Evolutionary conservation across 176 grass and related monocot genomes (phyloP).

Genomic region (Poa annua): DNA sequence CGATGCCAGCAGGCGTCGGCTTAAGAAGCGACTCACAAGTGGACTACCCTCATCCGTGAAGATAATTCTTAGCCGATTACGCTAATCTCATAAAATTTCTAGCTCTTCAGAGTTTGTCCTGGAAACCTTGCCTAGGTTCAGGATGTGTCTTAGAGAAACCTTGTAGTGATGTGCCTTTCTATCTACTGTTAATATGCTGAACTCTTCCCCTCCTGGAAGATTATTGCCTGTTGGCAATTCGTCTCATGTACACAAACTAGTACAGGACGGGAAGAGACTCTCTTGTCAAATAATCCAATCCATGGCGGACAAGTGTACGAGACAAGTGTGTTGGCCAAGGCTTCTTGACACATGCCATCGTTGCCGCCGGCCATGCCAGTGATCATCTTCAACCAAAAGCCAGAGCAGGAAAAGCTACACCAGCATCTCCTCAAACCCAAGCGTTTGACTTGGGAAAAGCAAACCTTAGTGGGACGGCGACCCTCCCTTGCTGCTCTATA

Average conservation of each 20-base stretch:
- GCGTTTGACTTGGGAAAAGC: constrained; percentile 45
- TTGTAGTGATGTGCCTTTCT: neutral
- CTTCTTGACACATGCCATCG: constrained; percentile 2
- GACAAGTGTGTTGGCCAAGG: neutral
- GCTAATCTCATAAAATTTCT: neutral
- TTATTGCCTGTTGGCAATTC: too few relatives aligned
- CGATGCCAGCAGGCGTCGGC: neutral
- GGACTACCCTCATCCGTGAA: neutral
- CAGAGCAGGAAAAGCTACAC: neutral
- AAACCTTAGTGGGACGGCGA: neutral
- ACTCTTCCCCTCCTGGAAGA: too few relatives aligned
- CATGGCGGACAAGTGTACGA: too few relatives aligned
- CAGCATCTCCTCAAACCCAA: constrained; percentile 27
- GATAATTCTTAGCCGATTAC: neutral
- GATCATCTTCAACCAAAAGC: constrained; percentile 55
- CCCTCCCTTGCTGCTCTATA: neutral
- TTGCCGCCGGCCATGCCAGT: constrained; percentile 12
- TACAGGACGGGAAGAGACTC: too few relatives aligned
- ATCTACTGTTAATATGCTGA: too few relatives aligned
- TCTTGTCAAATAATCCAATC: too few relatives aligned
- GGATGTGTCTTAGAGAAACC: neutral
- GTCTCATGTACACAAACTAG: too few relatives aligned
- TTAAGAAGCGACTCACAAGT: neutral
- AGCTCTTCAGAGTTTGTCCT: neutral
- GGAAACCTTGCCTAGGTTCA: neutral